Evolutionary conservation across 176 grass and related monocot species (phyloP).

Genomic region (barley (Hordeum vulgare)): DNA sequence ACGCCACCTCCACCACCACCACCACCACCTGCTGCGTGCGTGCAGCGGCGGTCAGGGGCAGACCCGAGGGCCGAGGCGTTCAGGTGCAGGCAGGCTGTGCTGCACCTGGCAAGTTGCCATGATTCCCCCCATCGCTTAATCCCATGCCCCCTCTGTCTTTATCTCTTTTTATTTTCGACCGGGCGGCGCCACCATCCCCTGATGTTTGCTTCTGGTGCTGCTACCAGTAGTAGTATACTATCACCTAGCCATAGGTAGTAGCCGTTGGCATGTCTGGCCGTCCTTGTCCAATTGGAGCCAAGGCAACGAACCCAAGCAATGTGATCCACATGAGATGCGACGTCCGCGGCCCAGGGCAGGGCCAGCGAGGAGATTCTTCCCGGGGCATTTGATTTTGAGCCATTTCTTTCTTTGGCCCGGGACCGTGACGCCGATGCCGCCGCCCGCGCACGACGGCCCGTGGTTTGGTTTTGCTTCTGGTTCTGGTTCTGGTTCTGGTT

Average conservation of each 20-base stretch:
- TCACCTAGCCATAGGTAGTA: background rate
- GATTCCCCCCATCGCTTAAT: background rate
- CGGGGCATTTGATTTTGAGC: background rate
- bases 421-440: background rate
- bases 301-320: background rate
- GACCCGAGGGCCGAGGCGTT: background rate
- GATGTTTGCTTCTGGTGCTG: background rate
- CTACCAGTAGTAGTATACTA: background rate
- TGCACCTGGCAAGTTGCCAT: background rate
- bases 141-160: background rate
- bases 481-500: background rate
- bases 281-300: background rate
- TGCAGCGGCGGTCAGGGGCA: background rate
- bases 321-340: background rate
- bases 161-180: background rate
- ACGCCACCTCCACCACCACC: background rate
- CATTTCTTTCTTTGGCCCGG: background rate
- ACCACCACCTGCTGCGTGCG: background rate
- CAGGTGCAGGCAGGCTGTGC: background rate
- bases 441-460: background rate
- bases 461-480: background rate
- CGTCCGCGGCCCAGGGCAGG: background rate
- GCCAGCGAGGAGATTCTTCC: background rate
- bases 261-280: background rate
- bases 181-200: background rate